These are phyloP conservation scores for Zygosaccharomyces kombuchaensis DNA, from an alignment of 805 yeast species.

Conservation along the genomic window DNA sequence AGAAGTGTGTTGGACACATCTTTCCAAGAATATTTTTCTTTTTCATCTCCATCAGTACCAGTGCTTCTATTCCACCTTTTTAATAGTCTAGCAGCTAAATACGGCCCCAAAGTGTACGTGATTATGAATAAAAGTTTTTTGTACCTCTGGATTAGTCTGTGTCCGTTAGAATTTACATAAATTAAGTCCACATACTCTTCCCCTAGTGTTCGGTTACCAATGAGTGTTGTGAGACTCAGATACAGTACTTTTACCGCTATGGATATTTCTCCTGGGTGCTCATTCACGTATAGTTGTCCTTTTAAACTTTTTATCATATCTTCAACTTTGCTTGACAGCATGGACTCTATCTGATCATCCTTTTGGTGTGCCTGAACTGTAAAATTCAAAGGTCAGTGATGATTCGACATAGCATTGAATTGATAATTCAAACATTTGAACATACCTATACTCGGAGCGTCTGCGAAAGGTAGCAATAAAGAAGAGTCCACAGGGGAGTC, in stretches of 20 bases:
- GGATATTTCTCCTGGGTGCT: constrained; percentile 58
- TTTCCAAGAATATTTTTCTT: constrained; percentile 25
- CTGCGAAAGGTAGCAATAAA: constrained; percentile 57
- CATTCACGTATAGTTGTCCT: constrained; percentile 62
- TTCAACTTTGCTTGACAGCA: constrained; percentile 50
- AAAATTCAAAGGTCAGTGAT: not conserved
- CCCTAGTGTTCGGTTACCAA: constrained; percentile 80
- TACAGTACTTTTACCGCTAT: constrained; percentile 57
- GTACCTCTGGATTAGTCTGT: constrained; percentile 41
- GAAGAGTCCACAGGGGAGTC: not conserved
- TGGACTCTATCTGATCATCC: constrained; percentile 66
- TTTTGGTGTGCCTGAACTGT: constrained; percentile 84
- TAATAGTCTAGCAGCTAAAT: constrained; percentile 36
- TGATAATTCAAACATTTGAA: constrained; percentile 12
- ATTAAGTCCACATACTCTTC: constrained; percentile 88
- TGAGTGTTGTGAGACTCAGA: constrained; percentile 66
- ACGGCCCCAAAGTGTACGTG: constrained; percentile 62
- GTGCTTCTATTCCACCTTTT: constrained; percentile 14
- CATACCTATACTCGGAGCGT: constrained; percentile 81
- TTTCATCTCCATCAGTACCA: constrained; percentile 8
- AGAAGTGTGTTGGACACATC: constrained; percentile 48
- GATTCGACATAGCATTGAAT: not conserved
- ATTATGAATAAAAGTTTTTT: constrained; percentile 56
- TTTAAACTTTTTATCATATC: constrained; percentile 50
- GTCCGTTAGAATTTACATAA: constrained; percentile 55